Evolutionary conservation across 2,329 filamentous ascomycete genomes (phyloP), one percentile per base, ranked within the genome.

Genomic region (Fusarium proliferatum): DNA sequence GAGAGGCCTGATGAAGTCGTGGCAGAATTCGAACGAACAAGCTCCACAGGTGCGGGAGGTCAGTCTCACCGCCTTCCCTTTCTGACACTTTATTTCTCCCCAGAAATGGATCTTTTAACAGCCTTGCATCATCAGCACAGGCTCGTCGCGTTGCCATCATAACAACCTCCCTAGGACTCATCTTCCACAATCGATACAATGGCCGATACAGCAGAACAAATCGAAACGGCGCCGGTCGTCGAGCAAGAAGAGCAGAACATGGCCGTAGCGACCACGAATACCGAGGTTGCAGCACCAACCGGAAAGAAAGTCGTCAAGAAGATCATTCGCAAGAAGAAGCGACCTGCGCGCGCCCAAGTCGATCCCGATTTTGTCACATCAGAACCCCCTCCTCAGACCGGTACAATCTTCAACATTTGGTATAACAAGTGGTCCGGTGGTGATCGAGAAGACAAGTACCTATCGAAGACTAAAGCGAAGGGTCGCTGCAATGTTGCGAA

Each of bases 391-490:
- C 93, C 94, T 3, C 95, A 98, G 79, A 98, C 96, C 0, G 96
- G 96, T 60, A 97, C 94, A 0, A 94, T 95, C 66, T 99, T 96
- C 88, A 99, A 99, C 49, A 73, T 97, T 79, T 98, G 95, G 96
- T 97, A 98, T 85, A 98, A 97, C 86, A 98, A 98, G 84, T 98
- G 96, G 95, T 93, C 92, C 2, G 96, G 96, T 75, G 96, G 96
- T 79, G 96, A 99, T 83, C 90, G 95, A 69, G 96, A 98, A 80
- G 95, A 97, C 85, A 94, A 95, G 77, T 95, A 96, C 79, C 88
- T 95, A 8, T 94, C 93, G 41, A 92, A 98, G 80, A 93, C 92
- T 28, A 89, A 92, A 19, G 96, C 96, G 7, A 91, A 93, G 73
- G 93, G 92, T 5, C 93, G 97, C 62, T 98, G 96, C 86, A 96